These are phyloP conservation scores for Paramecium pentaurelia DNA, from an alignment of 73 alveolate genomes.

Conservation along the genomic window DNA sequence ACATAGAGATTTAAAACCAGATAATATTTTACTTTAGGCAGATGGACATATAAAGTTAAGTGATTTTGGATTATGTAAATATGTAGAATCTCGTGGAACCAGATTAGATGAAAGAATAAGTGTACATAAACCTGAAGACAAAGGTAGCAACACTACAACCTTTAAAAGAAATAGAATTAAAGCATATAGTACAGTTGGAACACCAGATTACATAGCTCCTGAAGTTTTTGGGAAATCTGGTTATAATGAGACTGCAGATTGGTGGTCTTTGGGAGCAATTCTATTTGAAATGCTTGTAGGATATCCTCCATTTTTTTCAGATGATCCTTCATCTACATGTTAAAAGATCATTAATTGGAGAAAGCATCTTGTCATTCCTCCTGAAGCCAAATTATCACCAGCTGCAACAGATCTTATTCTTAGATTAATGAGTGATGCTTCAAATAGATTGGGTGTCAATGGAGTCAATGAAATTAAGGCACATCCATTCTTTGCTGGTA, in stretches of 20 bases:
- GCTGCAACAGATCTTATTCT: conserved; percentile 81
- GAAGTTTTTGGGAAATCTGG: conserved; percentile 93
- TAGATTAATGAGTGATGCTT: conserved; percentile 73
- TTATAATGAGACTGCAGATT: conserved; percentile 79
- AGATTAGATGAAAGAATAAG: conserved; percentile 56
- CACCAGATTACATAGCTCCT: conserved; percentile 99
- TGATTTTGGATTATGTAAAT: conserved; percentile 71
- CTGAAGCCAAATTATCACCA: conserved; percentile 79
- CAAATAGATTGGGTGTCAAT: conserved; percentile 78
- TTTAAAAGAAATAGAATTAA: conserved; percentile 40
- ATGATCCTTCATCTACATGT: conserved; percentile 84
- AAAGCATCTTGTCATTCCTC: conserved; percentile 72
- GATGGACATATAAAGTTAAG: conserved; percentile 83
- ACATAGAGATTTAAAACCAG: conserved; percentile 89
- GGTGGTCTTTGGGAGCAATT: conserved; percentile 94
- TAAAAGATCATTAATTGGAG: conserved; percentile 85
- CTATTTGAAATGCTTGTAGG: conserved; percentile 91
- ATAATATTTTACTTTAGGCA: conserved; percentile 75
- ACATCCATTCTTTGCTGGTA: conserved; percentile 90
- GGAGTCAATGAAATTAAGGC: conserved; percentile 90
- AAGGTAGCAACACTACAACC: background rate
- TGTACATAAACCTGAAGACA: conserved; percentile 51
- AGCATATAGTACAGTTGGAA: conserved; percentile 80
- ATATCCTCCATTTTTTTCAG: conserved; percentile 87
- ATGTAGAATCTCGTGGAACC: conserved; percentile 46